Base-by-base conservation (phyloP, 768 basidiomycete genomes). In the Paxillus involutus region DNA sequence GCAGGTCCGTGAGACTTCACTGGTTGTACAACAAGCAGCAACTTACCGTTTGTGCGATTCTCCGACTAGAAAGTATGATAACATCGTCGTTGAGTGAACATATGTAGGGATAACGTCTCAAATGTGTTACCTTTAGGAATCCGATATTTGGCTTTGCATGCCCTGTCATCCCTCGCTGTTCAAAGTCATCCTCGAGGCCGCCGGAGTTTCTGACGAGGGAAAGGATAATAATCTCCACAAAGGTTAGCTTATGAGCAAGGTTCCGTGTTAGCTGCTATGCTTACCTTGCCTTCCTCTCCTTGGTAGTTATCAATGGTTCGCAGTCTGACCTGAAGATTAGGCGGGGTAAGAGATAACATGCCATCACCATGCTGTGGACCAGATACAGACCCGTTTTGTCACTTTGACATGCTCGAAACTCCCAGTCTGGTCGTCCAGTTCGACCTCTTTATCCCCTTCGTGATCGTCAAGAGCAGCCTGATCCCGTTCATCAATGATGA, bases 231-330 rank as follows among this genome's bases (percentile, higher is more conserved):
- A 91, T 79, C 74, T 86, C 55, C 10, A 5, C 11, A n/a, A 46
- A 52, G 2, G 42, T 53, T 47, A 61, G 44, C 33, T 16, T 19
- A 48, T 21, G 12, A 12, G 17, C 4, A 10, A 5, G 3, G 40
- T 17, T 24, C 11, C 19, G 32, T 36, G 52, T n/a, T 12, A n/a
- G 19, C 14, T 32, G n/a, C 10, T 41, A 17, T 0, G 44, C 63
- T 16, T 58, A 80, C 82, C 63, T 77, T 80, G 2, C 80, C 84
- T 71, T 89, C 88, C 54, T 86, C 82, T 3, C 88, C 89, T 67
- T 91, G 90, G 63, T 82, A 91, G 47, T 85, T 89, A 57, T 92
- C 89, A 2, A 91, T 80, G 0, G 89, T 91, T 6, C 89, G 80
- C 6, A 91, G 72, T 8, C 80, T 77, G 40, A 89, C 80, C 87